A percentile compares a stretch with the other conserved stretches of the same genome.
Conservation (phyloP, 2,329 filamentous ascomycete genomes). For the Pseudopyrenochaeta lycopersici region DNA sequence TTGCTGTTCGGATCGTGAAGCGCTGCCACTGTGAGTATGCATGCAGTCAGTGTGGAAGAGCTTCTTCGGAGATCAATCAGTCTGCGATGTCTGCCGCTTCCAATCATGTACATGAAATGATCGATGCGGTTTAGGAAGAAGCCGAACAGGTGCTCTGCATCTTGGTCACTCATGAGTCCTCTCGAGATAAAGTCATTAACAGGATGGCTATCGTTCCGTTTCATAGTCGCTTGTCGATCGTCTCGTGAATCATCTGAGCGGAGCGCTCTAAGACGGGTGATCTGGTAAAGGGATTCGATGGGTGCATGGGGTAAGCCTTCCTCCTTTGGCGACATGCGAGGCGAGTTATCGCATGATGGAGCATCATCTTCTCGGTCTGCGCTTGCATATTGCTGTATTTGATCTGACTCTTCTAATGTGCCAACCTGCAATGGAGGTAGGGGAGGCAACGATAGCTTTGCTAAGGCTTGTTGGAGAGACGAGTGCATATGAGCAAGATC, state of each 20-base stretch:
- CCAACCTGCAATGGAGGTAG: slow-evolving; percentile 47
- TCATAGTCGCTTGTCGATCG: slow-evolving; percentile 29
- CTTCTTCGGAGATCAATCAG: slow-evolving; percentile 59
- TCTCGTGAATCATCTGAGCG: slow-evolving; percentile 52
- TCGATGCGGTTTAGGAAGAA: slow-evolving; percentile 57
- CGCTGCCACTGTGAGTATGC: slow-evolving; percentile 66
- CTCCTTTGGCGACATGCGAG: slow-evolving; percentile 36
- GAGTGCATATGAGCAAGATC: slow-evolving; percentile 44
- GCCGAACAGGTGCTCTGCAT: slow-evolving; percentile 53
- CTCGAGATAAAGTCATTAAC: slow-evolving; percentile 60
- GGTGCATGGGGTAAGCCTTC: slow-evolving; percentile 45
- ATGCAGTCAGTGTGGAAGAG: slow-evolving; percentile 64
- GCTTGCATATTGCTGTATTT: slow-evolving; percentile 39
- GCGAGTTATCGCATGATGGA: slow-evolving; percentile 43
- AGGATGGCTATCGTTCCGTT: slow-evolving; percentile 10
- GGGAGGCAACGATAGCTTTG: slow-evolving; percentile 49
- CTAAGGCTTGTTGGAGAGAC: slow-evolving; percentile 53
- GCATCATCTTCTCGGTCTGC: slow-evolving; percentile 48
- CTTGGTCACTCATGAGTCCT: slow-evolving; percentile 55
- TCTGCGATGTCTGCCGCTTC: slow-evolving; percentile 55
- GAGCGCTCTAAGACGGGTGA: slow-evolving; percentile 52
- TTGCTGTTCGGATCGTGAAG: slow-evolving; percentile 66
- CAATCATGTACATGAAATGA: slow-evolving; percentile 59
- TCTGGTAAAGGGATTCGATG: slow-evolving; percentile 60
- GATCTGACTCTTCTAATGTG: slow-evolving; percentile 15